These are phyloP conservation scores for Dioscorea zingiberensis DNA, from an alignment of 106 monocot genomes.

Conservation along the genomic window DNA sequence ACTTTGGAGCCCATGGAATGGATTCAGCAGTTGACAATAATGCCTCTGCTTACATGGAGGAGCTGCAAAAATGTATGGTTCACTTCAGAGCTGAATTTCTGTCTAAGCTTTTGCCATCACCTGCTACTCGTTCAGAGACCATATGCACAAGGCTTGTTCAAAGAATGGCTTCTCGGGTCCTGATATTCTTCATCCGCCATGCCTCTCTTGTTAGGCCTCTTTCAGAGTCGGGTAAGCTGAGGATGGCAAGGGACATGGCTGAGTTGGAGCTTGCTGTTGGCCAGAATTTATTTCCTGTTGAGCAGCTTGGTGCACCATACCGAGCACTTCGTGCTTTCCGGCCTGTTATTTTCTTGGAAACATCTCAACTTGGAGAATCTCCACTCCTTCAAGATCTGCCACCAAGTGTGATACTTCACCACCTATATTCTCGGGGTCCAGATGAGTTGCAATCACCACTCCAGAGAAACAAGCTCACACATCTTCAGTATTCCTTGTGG, in stretches of 20 bases:
- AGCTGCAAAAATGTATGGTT: conserved; percentile 55
- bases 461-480: conserved; percentile 79
- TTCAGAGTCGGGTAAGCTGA: conserved; percentile 86
- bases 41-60: conserved; percentile 86
- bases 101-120: conserved; percentile 58
- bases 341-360: conserved; percentile 81
- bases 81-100: conserved; percentile 85
- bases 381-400: conserved; percentile 72
- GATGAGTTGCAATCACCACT: conserved; percentile 77
- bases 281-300: conserved; percentile 87
- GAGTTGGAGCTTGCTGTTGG: conserved; percentile 90
- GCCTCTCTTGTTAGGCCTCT: conserved; percentile 87
- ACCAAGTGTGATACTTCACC: conserved; percentile 72
- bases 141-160: conserved; percentile 65
- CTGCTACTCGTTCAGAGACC: conserved; percentile 56
- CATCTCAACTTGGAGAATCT: conserved; percentile 53
- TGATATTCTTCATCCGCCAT: conserved; percentile 77
- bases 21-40: conserved; percentile 53
- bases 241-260: conserved; percentile 97
- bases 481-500: conserved; percentile 83
- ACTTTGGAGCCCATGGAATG: conserved; percentile 45
- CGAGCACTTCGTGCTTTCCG: conserved; percentile 77
- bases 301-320: conserved; percentile 90
- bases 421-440: conserved; percentile 82
- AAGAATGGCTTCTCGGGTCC: conserved; percentile 73